Evolutionary conservation across 495 filamentous ascomycete species (phyloP).

Genomic region (Cryomyces antarcticus): DNA sequence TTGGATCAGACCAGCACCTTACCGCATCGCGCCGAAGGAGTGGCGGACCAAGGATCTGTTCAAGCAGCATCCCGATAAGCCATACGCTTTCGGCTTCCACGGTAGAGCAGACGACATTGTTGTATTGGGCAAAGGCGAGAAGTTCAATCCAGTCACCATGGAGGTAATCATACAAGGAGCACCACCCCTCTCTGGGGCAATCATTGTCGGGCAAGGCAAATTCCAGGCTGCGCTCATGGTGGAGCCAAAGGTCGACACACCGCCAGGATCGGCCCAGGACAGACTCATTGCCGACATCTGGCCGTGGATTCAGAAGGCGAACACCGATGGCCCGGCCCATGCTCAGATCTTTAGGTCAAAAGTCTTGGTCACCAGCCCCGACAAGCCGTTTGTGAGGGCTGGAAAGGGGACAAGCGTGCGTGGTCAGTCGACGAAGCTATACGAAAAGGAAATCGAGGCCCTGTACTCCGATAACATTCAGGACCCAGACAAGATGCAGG

Average conservation of each 20-base stretch:
- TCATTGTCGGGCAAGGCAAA: constrained; percentile 29
- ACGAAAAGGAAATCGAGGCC: constrained; percentile 19
- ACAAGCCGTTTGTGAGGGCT: constrained; percentile 21
- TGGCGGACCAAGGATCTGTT: constrained; percentile 7
- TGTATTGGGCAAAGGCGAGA: constrained; percentile 5
- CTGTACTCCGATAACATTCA: constrained; percentile 11
- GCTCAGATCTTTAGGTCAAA: constrained; percentile 22
- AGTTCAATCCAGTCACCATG: constrained; percentile 13
- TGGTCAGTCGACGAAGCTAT: constrained; percentile 11
- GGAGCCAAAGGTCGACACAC: constrained; percentile 17
- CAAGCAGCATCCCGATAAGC: constrained; percentile 7
- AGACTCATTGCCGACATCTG: constrained; percentile 16
- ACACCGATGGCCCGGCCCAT: constrained; percentile 20
- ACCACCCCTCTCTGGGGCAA: constrained; percentile 24
- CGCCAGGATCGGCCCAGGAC: background rate
- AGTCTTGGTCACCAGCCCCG: constrained; percentile 19
- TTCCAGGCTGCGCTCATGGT: constrained; percentile 33
- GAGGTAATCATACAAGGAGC: constrained; percentile 21
- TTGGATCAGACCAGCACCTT: background rate
- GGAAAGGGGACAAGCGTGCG: constrained; percentile 28
- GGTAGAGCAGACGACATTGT: constrained; percentile 11
- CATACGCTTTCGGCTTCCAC: constrained; percentile 5
- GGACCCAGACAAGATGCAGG: no score
- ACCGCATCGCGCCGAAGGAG: background rate
- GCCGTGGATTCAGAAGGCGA: constrained; percentile 28